Percentiles rank a stretch among this genome's conserved stretches.
Evolutionary conservation across 2,329 filamentous ascomycete genomes (phyloP).

Genomic region (Dothidotthia symphoricarpi): DNA sequence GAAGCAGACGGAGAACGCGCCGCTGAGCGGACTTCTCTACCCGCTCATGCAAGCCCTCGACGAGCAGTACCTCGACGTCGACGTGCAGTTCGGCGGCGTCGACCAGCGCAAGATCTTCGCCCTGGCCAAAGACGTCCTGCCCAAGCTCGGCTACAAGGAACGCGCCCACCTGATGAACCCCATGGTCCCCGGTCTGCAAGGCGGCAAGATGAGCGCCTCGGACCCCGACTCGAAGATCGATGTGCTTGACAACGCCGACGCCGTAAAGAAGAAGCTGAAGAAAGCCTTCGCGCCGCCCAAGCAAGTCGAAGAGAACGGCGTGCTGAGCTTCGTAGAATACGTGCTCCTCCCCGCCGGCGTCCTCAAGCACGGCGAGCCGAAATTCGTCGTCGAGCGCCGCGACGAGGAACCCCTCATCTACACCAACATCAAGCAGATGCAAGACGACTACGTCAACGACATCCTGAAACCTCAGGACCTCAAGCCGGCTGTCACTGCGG

Average conservation of each 20-base stretch:
- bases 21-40: constrained; percentile 74
- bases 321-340: constrained; percentile 82
- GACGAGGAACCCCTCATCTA: constrained; percentile 77
- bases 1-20: constrained; percentile 80
- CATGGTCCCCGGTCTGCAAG: constrained; percentile 81
- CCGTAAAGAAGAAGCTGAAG: constrained; percentile 64
- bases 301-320: constrained; percentile 78
- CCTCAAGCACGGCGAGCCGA: constrained; percentile 55
- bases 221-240: constrained; percentile 86
- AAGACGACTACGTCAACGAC: constrained; percentile 77
- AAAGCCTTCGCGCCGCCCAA: constrained; percentile 79
- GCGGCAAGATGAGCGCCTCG: constrained; percentile 75
- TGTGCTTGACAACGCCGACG: constrained; percentile 75
- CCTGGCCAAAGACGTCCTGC: constrained; percentile 78
- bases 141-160: constrained; percentile 78
- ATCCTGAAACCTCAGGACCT: constrained; percentile 82
- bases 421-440: constrained; percentile 69
- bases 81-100: constrained; percentile 74
- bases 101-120: constrained; percentile 91
- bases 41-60: constrained; percentile 87
- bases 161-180: constrained; percentile 75
- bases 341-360: constrained; percentile 76
- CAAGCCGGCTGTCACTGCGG: constrained; percentile 77
- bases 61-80: constrained; percentile 77
- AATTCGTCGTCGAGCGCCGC: constrained; percentile 68